phyloP scores from a whole-genome alignment of 257 asterid genomes.

The Jacaranda copaia region DNA sequence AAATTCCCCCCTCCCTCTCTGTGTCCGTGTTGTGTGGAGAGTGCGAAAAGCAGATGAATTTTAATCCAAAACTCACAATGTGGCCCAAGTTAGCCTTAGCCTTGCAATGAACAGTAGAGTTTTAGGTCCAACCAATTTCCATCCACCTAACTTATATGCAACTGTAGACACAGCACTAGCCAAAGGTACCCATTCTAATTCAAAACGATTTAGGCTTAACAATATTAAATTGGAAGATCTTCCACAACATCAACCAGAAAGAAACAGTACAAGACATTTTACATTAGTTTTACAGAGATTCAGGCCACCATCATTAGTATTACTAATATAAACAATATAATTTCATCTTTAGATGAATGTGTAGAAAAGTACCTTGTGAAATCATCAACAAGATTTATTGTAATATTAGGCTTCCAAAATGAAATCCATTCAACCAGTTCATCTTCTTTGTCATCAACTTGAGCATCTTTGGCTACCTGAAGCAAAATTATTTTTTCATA shows the following conservation, averaged over 20 bases:
- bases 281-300: constrained; percentile 11
- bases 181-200: constrained; percentile 5
- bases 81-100: background rate
- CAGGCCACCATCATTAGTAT: background rate
- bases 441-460: constrained; percentile 65
- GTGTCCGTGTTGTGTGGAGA: background rate
- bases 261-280: constrained; percentile 18
- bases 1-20: background rate
- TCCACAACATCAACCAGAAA: constrained; percentile 3
- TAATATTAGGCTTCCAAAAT: constrained; percentile 92
- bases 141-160: background rate
- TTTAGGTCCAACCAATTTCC: constrained; percentile 6
- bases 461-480: constrained; percentile 65
- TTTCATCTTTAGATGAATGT: constrained; percentile 21
- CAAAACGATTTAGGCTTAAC: constrained; percentile 8
- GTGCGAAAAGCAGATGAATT: background rate
- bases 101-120: background rate
- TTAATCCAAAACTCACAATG: background rate
- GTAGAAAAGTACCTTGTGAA: constrained; percentile 68
- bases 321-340: background rate
- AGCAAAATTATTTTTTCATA: constrained; percentile 37
- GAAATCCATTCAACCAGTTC: constrained; percentile 82
- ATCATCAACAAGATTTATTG: constrained; percentile 95
- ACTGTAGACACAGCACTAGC: background rate
- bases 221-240: constrained; percentile 11